These are phyloP conservation scores for Gossypium stocksii DNA, from an alignment of 345 rosid species.

Conservation along the genomic window DNA sequence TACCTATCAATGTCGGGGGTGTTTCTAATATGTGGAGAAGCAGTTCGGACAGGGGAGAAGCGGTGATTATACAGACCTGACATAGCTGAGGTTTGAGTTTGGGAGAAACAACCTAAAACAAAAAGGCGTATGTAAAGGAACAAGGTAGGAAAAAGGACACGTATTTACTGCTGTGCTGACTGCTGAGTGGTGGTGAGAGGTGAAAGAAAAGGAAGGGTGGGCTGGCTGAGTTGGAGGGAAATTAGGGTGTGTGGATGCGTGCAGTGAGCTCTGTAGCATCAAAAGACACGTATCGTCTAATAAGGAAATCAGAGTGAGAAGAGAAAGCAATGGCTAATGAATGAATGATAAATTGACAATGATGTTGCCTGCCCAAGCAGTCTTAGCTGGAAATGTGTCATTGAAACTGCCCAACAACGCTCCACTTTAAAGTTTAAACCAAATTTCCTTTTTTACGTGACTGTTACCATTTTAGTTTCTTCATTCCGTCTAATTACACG, in stretches of 20 bases:
- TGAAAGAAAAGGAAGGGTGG: background rate
- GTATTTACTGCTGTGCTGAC: background rate
- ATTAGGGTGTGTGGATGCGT: background rate
- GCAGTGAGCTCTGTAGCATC: background rate
- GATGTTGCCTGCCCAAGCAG: constrained; percentile 32
- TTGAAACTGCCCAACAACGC: background rate
- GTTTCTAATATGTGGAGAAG: constrained; percentile 96
- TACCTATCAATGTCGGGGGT: constrained; percentile 85
- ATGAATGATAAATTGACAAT: constrained; percentile 15
- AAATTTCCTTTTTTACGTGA: too few relatives aligned
- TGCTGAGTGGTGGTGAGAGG: background rate
- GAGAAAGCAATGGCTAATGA: background rate
- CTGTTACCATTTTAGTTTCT: too few relatives aligned
- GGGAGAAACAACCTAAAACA: background rate
- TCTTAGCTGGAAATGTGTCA: constrained; percentile 24
- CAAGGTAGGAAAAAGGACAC: background rate
- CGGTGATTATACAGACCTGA: constrained; percentile 91
- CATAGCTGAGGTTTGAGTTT: constrained; percentile 37
- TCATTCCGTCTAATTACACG: too few relatives aligned
- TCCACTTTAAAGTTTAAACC: background rate
- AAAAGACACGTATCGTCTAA: background rate
- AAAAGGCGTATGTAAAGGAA: background rate
- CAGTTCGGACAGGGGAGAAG: constrained; percentile 95
- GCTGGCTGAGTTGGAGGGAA: background rate
- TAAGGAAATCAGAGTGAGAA: background rate